Evolutionary conservation across 2,329 filamentous ascomycete genomes (phyloP).

Genomic region (Colletotrichum limetticola): DNA sequence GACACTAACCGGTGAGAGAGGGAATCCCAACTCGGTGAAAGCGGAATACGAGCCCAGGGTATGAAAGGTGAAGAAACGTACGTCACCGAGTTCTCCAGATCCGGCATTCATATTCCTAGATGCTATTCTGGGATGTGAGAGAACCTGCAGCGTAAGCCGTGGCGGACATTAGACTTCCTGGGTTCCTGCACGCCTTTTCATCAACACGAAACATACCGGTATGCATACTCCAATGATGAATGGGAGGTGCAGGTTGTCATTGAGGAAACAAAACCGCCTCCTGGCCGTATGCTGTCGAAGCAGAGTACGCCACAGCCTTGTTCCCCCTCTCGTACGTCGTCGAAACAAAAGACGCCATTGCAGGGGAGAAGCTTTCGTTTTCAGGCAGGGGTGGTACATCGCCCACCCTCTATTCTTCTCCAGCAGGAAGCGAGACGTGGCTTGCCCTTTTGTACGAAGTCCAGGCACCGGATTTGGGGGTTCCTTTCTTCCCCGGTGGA

Average conservation of each 20-base stretch:
- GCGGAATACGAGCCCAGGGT: neutral
- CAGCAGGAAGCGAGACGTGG: neutral
- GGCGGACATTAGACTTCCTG: neutral
- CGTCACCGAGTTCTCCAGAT: neutral
- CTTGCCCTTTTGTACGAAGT: neutral
- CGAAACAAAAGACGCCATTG: neutral
- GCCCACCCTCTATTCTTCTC: neutral
- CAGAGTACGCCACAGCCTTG: neutral
- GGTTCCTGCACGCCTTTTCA: neutral
- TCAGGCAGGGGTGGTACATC: neutral
- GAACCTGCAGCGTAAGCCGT: neutral
- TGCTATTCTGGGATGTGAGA: neutral
- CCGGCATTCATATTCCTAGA: too few relatives aligned
- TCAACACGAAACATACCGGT: neutral
- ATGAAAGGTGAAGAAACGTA: neutral
- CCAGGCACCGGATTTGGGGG: neutral
- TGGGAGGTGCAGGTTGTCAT: neutral
- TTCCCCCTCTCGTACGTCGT: neutral
- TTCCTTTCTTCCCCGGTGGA: neutral
- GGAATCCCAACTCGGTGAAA: neutral
- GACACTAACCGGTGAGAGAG: neutral
- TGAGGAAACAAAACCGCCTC: too few relatives aligned
- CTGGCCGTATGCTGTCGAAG: neutral
- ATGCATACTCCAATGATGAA: neutral
- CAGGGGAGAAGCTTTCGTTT: neutral